Percentiles rank a stretch among this genome's conserved stretches.
Conservation (phyloP, 2,329 filamentous ascomycete genomes). For the Xylariaceae sp. region DNA sequence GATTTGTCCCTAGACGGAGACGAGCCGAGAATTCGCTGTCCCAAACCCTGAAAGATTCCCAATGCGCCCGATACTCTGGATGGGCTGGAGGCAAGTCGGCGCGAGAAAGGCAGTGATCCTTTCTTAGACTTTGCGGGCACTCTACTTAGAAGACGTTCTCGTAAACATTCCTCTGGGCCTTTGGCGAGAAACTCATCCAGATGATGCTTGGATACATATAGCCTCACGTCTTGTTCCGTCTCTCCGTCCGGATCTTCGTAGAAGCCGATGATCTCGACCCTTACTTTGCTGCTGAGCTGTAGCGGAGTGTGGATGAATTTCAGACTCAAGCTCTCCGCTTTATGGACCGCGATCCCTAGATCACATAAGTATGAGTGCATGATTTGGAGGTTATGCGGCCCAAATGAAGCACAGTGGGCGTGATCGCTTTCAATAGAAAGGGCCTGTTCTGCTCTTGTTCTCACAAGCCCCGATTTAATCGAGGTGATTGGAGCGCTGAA, state of each 20-base stretch:
- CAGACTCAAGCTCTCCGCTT: constrained; percentile 34
- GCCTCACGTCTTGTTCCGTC: constrained; percentile 38
- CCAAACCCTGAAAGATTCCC: constrained; percentile 27
- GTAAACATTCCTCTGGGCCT: constrained; percentile 52
- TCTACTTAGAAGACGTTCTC: constrained; percentile 43
- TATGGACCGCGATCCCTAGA: constrained; percentile 33
- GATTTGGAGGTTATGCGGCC: constrained; percentile 44
- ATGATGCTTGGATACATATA: constrained; percentile 50
- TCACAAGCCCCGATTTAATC: constrained; percentile 51
- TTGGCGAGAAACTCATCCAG: constrained; percentile 51
- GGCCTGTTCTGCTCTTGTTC: constrained; percentile 48
- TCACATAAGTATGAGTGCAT: constrained; percentile 39
- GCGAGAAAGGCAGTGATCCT: constrained; percentile 4
- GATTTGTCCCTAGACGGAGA: constrained; percentile 14
- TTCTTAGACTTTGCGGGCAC: constrained; percentile 25
- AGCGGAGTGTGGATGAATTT: constrained; percentile 41
- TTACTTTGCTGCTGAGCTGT: constrained; percentile 49
- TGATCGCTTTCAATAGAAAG: constrained; percentile 53
- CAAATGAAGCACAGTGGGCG: constrained; percentile 52
- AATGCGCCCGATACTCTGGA: constrained; percentile 14
- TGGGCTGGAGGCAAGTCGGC: constrained; percentile 7
- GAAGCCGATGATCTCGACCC: constrained; percentile 56
- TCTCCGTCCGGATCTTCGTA: constrained; percentile 50
- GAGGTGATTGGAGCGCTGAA: constrained; percentile 58
- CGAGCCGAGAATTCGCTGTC: constrained; percentile 24